A percentile compares a stretch with the other conserved stretches of the same genome.
Conservation (phyloP, 495 filamentous ascomycete species). For the Podospora anserina region DNA sequence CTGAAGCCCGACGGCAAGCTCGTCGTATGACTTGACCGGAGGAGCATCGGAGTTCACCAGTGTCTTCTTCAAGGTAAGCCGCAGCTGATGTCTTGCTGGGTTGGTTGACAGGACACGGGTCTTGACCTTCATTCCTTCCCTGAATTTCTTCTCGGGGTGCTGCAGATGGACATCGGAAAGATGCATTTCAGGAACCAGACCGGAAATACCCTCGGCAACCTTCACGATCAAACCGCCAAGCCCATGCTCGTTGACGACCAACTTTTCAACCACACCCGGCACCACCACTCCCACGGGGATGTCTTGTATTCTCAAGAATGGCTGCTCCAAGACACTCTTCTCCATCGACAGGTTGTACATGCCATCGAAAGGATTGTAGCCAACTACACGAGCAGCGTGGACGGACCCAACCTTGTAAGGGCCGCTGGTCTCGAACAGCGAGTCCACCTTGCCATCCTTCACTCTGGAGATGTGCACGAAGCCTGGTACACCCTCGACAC, state of each 20-base stretch:
- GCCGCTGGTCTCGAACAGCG: slow-evolving; percentile 68
- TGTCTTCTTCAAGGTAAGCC: slow-evolving; percentile 91
- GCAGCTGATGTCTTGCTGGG: slow-evolving; percentile 68
- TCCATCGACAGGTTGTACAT: slow-evolving; percentile 83
- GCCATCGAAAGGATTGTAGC: slow-evolving; percentile 83
- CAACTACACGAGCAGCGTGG: slow-evolving; percentile 77
- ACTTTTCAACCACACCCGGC: slow-evolving; percentile 78
- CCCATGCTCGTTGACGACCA: slow-evolving; percentile 69
- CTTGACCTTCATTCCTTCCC: slow-evolving; percentile 78
- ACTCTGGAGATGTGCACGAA: slow-evolving; percentile 93
- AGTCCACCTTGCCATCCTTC: slow-evolving; percentile 81
- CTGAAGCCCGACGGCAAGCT: slow-evolving; percentile 65
- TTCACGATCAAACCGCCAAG: slow-evolving; percentile 77
- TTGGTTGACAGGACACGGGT: slow-evolving; percentile 80
- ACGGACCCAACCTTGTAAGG: slow-evolving; percentile 70
- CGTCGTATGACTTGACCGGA: slow-evolving; percentile 70
- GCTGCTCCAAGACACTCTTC: slow-evolving; percentile 74
- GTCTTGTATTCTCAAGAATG: slow-evolving; percentile 86
- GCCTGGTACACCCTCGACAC: slow-evolving; percentile 66
- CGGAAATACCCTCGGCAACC: slow-evolving; percentile 79
- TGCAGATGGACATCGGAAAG: slow-evolving; percentile 82
- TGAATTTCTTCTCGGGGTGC: slow-evolving; percentile 94
- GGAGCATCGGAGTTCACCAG: slow-evolving; percentile 80
- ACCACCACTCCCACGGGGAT: slow-evolving; percentile 76
- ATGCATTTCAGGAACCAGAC: slow-evolving; percentile 82